Base-by-base conservation (phyloP, 2,329 filamentous ascomycete genomes). In the Thermoascus crustaceus region DNA sequence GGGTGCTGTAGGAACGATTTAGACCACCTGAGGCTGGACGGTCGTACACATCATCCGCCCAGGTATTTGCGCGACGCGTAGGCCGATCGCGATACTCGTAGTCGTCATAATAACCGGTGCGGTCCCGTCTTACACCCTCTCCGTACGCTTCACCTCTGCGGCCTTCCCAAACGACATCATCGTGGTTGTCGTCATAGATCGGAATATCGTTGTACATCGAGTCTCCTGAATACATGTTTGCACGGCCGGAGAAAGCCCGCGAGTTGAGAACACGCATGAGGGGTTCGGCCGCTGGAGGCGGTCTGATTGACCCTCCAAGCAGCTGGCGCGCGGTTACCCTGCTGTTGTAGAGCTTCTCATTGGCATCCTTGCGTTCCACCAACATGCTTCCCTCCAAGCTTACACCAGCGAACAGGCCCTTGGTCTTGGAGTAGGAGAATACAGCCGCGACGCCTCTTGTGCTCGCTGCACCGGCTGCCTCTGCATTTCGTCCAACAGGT, bases 381-480 rank as follows among this genome's bases (percentile, higher is more conserved):
- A 98, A 81, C 35, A 85, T 87, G 42, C 83, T 89, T 14, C 91
- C 91, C 61, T 98, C 91, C 47, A 98, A 69, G 49, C 85, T 93
- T 31, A 98, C 88, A 55, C 91, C 91, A 4, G 91, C 91, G 51
- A 98, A 98, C 20, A 98, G 68, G 13, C 91, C 91, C 68, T 95
- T 96, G 8, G 91, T 98, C 67, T 95, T 96, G 59, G 83, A 91
- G 71, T 98, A 98, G 53, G 85, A 85, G 69, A 98, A 98, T 32
- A 98, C 81, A 35, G 85, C 91, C 0, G 88, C 84, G 6, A 96
- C 82, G 44, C 86, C 80, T 68, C 80, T 89, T 44, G 94, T 72
- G 48, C 85, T 94, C 5, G 91, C 91, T 9, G 88, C 89, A 44
- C 91, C 91, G 22, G 91, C 89, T 8, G 91, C 91, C 63, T 98